Percentiles rank a stretch among this genome's conserved stretches.
Conservation (phyloP, 495 filamentous ascomycete genomes). For the Pseudomonodictys pantanalensis region DNA sequence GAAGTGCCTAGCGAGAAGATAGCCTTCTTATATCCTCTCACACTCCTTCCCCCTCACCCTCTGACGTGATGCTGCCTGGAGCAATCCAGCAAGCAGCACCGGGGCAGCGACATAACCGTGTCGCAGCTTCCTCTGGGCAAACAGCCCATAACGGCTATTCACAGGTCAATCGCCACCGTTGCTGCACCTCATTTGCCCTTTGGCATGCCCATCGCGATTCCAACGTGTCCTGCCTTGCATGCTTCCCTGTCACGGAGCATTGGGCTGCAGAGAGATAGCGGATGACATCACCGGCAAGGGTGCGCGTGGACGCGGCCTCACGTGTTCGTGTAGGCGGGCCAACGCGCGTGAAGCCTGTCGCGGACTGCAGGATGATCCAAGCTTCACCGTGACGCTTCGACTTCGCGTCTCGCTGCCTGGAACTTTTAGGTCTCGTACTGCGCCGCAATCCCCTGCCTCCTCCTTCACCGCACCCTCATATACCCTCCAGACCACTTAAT, state of each 20-base stretch:
- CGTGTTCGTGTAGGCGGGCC: not conserved
- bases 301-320: too few species aligned
- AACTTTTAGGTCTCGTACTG: not conserved
- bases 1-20: too few species aligned
- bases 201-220: not conserved
- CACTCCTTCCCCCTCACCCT: conserved; percentile 2
- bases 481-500: conserved; percentile 19
- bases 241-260: too few species aligned
- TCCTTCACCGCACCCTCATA: not conserved
- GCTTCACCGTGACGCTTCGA: not conserved
- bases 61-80: conserved; percentile 6
- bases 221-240: not conserved
- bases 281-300: too few species aligned
- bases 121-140: not conserved
- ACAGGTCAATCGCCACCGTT: not conserved
- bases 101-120: not conserved
- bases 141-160: not conserved
- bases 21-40: too few species aligned
- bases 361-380: not conserved
- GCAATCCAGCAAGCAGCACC: too few species aligned
- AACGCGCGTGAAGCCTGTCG: not conserved
- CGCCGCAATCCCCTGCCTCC: not conserved
- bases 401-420: conserved; percentile 14
- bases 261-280: too few species aligned
- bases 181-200: not conserved